phyloP scores from a whole-genome alignment of 257 asterid genomes.

The Salvia hispanica region DNA sequence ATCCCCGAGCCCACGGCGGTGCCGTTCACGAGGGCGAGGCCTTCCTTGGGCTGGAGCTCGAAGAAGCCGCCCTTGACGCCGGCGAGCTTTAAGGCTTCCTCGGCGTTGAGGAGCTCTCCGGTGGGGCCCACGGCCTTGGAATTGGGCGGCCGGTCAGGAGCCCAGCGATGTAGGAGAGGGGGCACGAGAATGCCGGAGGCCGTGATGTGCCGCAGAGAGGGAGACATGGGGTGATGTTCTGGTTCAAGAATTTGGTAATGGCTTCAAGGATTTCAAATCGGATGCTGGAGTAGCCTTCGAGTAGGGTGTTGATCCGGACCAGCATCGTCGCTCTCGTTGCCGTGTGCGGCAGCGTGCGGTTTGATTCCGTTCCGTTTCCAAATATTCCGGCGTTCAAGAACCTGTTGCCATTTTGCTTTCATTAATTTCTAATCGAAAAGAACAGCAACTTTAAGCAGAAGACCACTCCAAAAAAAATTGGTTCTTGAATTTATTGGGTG shows the following conservation, averaged over 20 bases:
- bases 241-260: conserved; percentile 50
- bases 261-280: conserved; percentile 54
- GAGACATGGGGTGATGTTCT: conserved; percentile 49
- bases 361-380: conserved; percentile 46
- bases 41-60: conserved; percentile 62
- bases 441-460: too few species aligned
- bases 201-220: conserved; percentile 60
- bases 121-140: conserved; percentile 53
- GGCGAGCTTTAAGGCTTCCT: conserved; percentile 51
- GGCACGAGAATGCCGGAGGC: conserved; percentile 63
- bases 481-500: too few species aligned
- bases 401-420: conserved; percentile 40
- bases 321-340: conserved; percentile 64
- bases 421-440: too few species aligned
- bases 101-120: conserved; percentile 43
- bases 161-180: conserved; percentile 59
- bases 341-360: conserved; percentile 49
- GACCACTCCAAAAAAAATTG: too few species aligned
- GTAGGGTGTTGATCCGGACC: conserved; percentile 60
- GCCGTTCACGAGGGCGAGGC: conserved; percentile 62
- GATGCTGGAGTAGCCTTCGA: conserved; percentile 61
- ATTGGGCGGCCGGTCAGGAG: conserved; percentile 53
- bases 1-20: conserved; percentile 57
- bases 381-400: conserved; percentile 62
- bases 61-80: conserved; percentile 51